Conservation (phyloP, 1,284 basidiomycete species). For the Ganoderma leucocontextum region DNA sequence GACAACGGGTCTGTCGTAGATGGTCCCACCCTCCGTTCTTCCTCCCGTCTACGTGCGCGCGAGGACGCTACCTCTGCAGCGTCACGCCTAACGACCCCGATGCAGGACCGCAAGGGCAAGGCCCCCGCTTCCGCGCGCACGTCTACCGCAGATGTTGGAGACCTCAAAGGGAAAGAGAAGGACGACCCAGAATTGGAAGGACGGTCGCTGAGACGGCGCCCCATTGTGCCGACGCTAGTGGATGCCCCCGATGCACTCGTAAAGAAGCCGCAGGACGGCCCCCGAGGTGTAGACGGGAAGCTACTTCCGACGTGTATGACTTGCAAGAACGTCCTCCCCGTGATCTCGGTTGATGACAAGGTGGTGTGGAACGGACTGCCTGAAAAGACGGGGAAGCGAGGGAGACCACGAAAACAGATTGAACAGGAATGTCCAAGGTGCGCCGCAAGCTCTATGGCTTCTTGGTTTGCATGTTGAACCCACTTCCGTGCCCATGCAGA, state of each 20-base stretch:
- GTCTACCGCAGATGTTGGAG: slow-evolving; percentile 33
- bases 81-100: slow-evolving; percentile 38
- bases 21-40: slow-evolving; percentile 39
- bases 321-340: slow-evolving; percentile 71
- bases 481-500: slow-evolving; percentile 44
- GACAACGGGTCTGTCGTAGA: slow-evolving; percentile 39
- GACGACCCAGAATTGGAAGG: slow-evolving; percentile 40
- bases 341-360: slow-evolving; percentile 75
- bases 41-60: slow-evolving; percentile 37
- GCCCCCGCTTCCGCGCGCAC: slow-evolving; percentile 37
- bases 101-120: slow-evolving; percentile 36
- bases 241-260: slow-evolving; percentile 36
- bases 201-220: slow-evolving; percentile 39
- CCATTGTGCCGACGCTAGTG: slow-evolving; percentile 24
- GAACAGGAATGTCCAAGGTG: slow-evolving; percentile 79
- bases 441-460: slow-evolving; percentile 31
- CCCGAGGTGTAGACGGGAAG: slow-evolving; percentile 42
- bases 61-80: slow-evolving; percentile 33
- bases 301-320: slow-evolving; percentile 68
- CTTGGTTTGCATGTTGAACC: neutral
- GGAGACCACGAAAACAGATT: slow-evolving; percentile 57
- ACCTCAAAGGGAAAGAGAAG: slow-evolving; percentile 33
- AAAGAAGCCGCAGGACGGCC: slow-evolving; percentile 44
- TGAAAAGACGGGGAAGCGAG: slow-evolving; percentile 49
- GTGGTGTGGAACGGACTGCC: slow-evolving; percentile 76